A percentile compares a stretch with the other conserved stretches of the same genome.
Conservation (phyloP, 2,329 filamentous ascomycete species). For the Exophiala xenobiotica region DNA sequence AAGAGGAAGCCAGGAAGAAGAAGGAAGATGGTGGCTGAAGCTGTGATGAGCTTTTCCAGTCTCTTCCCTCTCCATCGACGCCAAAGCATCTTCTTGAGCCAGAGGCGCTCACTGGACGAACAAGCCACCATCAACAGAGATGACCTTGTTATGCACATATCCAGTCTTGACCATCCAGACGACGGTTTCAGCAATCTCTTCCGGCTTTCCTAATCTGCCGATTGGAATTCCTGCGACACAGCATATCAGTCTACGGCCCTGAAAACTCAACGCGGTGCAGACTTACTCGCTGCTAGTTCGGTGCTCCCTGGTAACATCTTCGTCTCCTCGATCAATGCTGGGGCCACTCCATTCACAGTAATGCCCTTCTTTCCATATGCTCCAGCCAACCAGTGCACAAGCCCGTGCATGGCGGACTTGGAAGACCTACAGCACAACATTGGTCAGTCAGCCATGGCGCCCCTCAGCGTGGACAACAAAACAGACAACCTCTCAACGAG, state of each 20-base stretch:
- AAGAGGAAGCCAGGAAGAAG: conserved; percentile 36
- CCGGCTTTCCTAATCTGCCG: conserved; percentile 45
- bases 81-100: not conserved
- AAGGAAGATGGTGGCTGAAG: conserved; percentile 22
- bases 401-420: conserved; percentile 48
- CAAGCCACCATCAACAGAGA: conserved; percentile 44
- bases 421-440: conserved; percentile 31
- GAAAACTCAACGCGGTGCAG: not conserved
- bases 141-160: conserved; percentile 50
- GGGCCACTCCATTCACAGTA: conserved; percentile 51
- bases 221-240: conserved; percentile 45
- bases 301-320: conserved; percentile 44
- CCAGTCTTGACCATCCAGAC: conserved; percentile 49
- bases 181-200: conserved; percentile 50
- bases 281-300: conserved; percentile 27
- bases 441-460: conserved; percentile 22
- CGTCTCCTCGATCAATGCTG: conserved; percentile 48
- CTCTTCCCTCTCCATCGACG: not conserved
- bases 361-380: conserved; percentile 46
- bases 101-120: conserved; percentile 31
- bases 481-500: too few species aligned
- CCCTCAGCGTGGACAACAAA: too few species aligned
- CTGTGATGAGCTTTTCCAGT: not conserved
- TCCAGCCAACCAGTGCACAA: conserved; percentile 48
- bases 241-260: too few species aligned